Conservation (phyloP, 1,284 basidiomycete genomes). For the Cystobasidium slooffiae region DNA sequence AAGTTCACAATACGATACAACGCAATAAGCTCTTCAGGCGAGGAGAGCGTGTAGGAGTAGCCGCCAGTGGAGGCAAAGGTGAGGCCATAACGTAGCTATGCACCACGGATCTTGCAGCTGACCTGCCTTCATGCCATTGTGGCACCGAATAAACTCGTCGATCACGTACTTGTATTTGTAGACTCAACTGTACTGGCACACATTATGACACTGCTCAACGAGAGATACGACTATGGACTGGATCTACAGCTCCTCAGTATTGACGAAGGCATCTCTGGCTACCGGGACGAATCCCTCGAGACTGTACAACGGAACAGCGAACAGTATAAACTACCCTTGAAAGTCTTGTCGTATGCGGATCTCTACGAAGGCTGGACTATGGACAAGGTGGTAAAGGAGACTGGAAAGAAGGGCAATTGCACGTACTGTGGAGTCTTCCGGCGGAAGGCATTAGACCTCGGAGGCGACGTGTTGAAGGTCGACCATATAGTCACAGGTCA, state of each 20-base stretch:
- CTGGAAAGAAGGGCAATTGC: slow-evolving; percentile 98
- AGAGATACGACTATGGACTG: slow-evolving; percentile 89
- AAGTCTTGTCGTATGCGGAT: slow-evolving; percentile 93
- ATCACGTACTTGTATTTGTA: slow-evolving; percentile 55
- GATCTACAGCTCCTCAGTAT: slow-evolving; percentile 93
- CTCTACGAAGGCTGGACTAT: slow-evolving; percentile 97
- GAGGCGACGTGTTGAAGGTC: slow-evolving; percentile 83
- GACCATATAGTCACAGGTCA: slow-evolving; percentile 99
- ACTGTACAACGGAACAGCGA: slow-evolving; percentile 97
- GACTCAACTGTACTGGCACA: slow-evolving; percentile 98
- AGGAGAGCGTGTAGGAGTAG: slow-evolving; percentile 96
- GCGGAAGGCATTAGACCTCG: slow-evolving; percentile 91
- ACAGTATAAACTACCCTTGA: slow-evolving; percentile 93
- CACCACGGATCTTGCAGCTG: not conserved
- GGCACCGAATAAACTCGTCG: not conserved
- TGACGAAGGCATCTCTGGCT: slow-evolving; percentile 98
- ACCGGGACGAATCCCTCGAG: slow-evolving; percentile 94
- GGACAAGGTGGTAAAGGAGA: slow-evolving; percentile 90
- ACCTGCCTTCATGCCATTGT: not conserved
- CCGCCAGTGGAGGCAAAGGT: slow-evolving; percentile 98
- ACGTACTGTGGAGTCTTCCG: slow-evolving; percentile 99
- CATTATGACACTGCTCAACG: slow-evolving; percentile 93
- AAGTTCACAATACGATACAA: slow-evolving; percentile 93
- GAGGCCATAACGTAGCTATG: not conserved
- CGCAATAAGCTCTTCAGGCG: slow-evolving; percentile 70